Base-by-base conservation (phyloP, 2,329 filamentous ascomycete genomes). In the Lecanoromycetidae sp. region DNA sequence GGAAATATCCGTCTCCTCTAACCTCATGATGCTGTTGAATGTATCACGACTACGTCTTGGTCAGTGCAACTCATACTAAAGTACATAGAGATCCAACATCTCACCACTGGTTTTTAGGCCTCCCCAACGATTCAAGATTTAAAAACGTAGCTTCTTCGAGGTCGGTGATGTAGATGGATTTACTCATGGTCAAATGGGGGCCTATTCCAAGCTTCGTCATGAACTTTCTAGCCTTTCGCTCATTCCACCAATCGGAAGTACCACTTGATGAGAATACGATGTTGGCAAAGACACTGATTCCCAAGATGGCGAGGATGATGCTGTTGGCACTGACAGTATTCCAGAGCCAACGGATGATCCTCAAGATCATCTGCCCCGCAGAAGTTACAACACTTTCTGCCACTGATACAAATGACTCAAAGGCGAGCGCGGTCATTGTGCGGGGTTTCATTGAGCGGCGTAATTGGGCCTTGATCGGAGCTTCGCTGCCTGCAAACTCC, bases 121-220 rank as follows among this genome's bases (percentile, higher is more conserved):
- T 17, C 15, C 37, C 39, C 10, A 19, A 15, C 19, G 12, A 15
- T 10, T 17, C 32, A 19, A 40, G 27, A 8, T 44, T 29, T 10
- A 64, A 53, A 7, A 60, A 56, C 25, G 63, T 52, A 23, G 76
- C 78, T 52, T 83, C 77, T 49, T 87, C 80, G 41, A 96, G 70
- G 61, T 96, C 90, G 43, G 72, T 73, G 47, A 95, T 66, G 60
- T 91, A 94, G 22, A 98, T 78, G 7, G 85, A 79, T 62, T 82
- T 87, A 64, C 82, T 84, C 84, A 95, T 90, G 52, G 82, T 75
- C 17, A 74, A 65, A 55, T 93, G 83, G 6, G 88, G 86, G 3
- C 76, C 75, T 6, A 96, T 79, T 8, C 90, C 90, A 12, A 96
- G 67, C 10, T 80, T 74, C 27, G 71, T 70, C 87, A 98, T 91